A percentile compares a stretch with the other conserved stretches of the same genome.
Evolutionary conservation across 2,329 filamentous ascomycete genomes (phyloP).

Genomic region (Penicillium sp.): DNA sequence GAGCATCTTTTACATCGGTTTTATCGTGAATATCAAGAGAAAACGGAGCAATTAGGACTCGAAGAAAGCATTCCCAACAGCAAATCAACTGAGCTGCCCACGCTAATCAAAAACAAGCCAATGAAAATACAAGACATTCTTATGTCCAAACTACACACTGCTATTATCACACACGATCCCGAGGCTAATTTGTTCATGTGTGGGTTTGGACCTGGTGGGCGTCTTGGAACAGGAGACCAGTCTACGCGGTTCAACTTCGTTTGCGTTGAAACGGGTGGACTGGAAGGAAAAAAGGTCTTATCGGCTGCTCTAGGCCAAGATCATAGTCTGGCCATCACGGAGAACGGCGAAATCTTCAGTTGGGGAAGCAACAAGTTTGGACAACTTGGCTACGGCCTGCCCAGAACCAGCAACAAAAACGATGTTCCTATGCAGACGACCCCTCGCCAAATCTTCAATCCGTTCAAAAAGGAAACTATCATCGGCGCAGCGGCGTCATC

Average conservation of each 20-base stretch:
- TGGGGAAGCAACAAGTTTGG: slow-evolving; percentile 88
- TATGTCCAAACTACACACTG: slow-evolving; percentile 89
- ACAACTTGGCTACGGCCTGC: slow-evolving; percentile 81
- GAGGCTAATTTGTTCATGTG: slow-evolving; percentile 90
- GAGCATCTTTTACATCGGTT: slow-evolving; percentile 73
- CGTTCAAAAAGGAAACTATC: slow-evolving; percentile 80
- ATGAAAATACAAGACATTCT: slow-evolving; percentile 76
- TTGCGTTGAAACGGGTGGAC: slow-evolving; percentile 71
- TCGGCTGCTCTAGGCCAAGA: slow-evolving; percentile 87
- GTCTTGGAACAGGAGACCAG: slow-evolving; percentile 86
- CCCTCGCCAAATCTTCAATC: slow-evolving; percentile 86
- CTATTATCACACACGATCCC: slow-evolving; percentile 80
- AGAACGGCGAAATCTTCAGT: slow-evolving; percentile 86
- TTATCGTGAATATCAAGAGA: slow-evolving; percentile 62
- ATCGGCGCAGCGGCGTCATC: slow-evolving; percentile 83
- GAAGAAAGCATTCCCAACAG: slow-evolving; percentile 29
- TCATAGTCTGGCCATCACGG: slow-evolving; percentile 80
- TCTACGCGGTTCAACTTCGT: slow-evolving; percentile 83
- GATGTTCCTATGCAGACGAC: slow-evolving; percentile 79
- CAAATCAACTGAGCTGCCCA: slow-evolving; percentile 62
- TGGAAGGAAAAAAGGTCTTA: slow-evolving; percentile 70
- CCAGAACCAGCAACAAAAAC: slow-evolving; percentile 62
- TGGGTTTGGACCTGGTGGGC: slow-evolving; percentile 85
- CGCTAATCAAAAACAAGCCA: slow-evolving; percentile 67
- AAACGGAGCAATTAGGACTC: slow-evolving; percentile 33